A percentile compares a stretch with the other conserved stretches of the same genome.
Conservation (phyloP, 2,329 filamentous ascomycete species). For the Lachnellula hyalina region DNA sequence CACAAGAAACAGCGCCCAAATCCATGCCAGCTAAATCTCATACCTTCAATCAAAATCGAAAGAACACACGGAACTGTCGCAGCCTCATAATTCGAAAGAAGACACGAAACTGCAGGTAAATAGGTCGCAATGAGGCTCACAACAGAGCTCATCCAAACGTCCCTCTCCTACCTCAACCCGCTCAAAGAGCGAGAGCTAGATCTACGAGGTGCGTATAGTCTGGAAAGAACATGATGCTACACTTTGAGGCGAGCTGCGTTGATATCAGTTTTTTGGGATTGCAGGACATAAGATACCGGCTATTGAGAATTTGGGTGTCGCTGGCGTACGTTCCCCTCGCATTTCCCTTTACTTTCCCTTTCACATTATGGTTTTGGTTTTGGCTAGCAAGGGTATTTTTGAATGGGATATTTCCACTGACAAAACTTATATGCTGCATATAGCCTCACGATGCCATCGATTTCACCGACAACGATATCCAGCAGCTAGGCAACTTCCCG, state of each 20-base stretch:
- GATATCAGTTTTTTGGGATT: conserved; percentile 58
- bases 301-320: conserved; percentile 96
- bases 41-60: not conserved
- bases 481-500: conserved; percentile 84
- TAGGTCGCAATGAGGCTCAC: conserved; percentile 75
- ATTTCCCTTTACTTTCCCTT: not conserved
- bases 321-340: conserved; percentile 59
- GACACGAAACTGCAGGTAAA: conserved; percentile 7
- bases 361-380: not conserved
- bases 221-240: conserved; percentile 97
- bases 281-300: conserved; percentile 96
- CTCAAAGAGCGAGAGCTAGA: conserved; percentile 98
- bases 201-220: conserved; percentile 86
- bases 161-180: conserved; percentile 97
- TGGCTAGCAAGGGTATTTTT: too few species aligned
- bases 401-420: conserved; percentile 1
- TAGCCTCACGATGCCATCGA: conserved; percentile 96
- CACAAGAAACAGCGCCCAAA: not conserved
- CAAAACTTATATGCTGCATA: not conserved
- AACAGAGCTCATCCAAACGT: conserved; percentile 86
- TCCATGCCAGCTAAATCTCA: not conserved
- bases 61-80: not conserved
- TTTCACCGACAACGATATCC: conserved; percentile 97
- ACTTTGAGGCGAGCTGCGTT: conserved; percentile 74
- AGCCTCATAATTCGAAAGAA: not conserved